These are phyloP conservation scores for Salvia miltiorrhiza DNA, from an alignment of 257 asterid species.

Conservation along the genomic window DNA sequence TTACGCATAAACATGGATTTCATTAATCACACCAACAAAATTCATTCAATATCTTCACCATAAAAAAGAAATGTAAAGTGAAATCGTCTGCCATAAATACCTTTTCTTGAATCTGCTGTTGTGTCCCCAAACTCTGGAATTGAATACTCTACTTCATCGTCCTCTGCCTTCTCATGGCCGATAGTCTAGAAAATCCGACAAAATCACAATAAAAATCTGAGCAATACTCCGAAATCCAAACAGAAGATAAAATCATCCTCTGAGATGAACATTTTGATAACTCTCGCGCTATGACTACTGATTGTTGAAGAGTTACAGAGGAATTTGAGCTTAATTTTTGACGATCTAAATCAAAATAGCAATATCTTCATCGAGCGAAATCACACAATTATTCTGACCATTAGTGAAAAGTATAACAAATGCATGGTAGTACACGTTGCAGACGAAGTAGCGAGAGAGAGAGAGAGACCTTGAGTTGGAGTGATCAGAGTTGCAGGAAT, in stretches of 20 bases:
- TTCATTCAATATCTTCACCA: no score
- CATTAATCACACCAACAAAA: no score
- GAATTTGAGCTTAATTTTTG: not conserved
- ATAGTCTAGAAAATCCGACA: not conserved
- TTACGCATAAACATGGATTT: no score
- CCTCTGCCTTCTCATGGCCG: no score
- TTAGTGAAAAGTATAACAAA: not conserved
- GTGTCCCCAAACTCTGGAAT: no score
- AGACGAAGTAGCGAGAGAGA: not conserved
- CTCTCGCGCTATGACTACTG: not conserved
- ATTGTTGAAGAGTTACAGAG: not conserved
- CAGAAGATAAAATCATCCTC: not conserved
- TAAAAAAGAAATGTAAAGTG: no score
- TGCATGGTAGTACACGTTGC: not conserved
- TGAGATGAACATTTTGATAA: not conserved
- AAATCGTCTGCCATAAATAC: no score
- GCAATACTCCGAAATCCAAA: not conserved
- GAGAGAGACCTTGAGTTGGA: conserved; percentile 4
- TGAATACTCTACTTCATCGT: no score
- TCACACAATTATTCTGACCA: not conserved
- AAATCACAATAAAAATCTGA: not conserved
- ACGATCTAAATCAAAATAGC: not conserved
- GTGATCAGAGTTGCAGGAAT: not conserved
- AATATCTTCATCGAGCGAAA: conserved; percentile 2
- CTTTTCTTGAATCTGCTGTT: no score